A percentile compares a stretch with the other conserved stretches of the same genome.
These are phyloP conservation scores for Phycomyces nitens DNA, from an alignment of 192 early-diverging fungal genomes.

Conservation along the genomic window DNA sequence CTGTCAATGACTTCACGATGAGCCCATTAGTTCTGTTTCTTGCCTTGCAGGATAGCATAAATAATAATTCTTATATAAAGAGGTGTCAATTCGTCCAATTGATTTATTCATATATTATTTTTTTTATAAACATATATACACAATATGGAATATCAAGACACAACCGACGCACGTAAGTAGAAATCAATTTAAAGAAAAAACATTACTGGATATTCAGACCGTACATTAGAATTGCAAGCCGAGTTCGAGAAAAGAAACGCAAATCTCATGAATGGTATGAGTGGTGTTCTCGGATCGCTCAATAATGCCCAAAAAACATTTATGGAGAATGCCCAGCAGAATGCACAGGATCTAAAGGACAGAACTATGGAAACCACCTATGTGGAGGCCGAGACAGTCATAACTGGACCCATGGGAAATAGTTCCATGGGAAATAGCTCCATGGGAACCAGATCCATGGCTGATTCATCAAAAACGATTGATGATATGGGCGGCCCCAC, in stretches of 20 bases:
- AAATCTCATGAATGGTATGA: background rate
- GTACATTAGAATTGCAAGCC: background rate
- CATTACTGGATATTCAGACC: background rate
- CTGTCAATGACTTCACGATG: too few relatives aligned
- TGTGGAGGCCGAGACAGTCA: too few relatives aligned
- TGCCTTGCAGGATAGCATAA: too few relatives aligned
- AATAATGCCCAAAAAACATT: background rate
- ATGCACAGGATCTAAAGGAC: background rate
- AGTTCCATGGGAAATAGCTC: too few relatives aligned
- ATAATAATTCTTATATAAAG: too few relatives aligned
- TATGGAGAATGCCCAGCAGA: background rate
- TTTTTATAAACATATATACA: background rate
- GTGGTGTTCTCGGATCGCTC: background rate
- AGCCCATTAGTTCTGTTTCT: too few relatives aligned
- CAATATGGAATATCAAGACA: constrained; percentile 2
- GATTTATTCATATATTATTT: constrained; percentile 1
- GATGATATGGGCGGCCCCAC: too few relatives aligned
- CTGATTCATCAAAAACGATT: too few relatives aligned
- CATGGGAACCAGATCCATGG: too few relatives aligned
- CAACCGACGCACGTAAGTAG: background rate
- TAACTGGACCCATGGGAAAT: too few relatives aligned
- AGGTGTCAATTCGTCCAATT: too few relatives aligned
- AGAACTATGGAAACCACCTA: background rate
- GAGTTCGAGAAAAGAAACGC: background rate
- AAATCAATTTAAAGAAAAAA: background rate